These are phyloP conservation scores for Saccharomyces pastorianus DNA, from an alignment of 1,139 yeast species.

Conservation along the genomic window DNA sequence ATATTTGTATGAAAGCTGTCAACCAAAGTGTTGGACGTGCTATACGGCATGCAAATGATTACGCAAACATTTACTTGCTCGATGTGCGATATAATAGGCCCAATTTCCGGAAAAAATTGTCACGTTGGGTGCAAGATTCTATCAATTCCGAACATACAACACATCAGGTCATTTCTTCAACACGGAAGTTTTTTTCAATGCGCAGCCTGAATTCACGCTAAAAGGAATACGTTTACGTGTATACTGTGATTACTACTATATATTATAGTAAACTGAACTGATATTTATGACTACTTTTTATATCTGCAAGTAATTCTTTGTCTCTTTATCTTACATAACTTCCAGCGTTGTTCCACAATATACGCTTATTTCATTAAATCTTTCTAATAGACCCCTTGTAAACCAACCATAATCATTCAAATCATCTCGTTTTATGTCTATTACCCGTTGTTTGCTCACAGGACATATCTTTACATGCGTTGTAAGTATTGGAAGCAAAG, in stretches of 20 bases:
- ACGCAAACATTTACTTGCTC: conserved; percentile 62
- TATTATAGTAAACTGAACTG: too few species aligned
- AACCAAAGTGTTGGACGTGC: conserved; percentile 93
- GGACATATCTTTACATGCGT: conserved; percentile 33
- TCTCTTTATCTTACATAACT: background rate
- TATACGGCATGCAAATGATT: conserved; percentile 75
- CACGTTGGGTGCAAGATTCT: conserved; percentile 66
- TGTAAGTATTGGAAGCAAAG: conserved; percentile 33
- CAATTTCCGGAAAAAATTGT: conserved; percentile 53
- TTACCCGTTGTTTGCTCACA: conserved; percentile 30
- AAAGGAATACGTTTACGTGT: background rate
- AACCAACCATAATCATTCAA: conserved; percentile 31
- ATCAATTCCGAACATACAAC: conserved; percentile 19
- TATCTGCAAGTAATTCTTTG: background rate
- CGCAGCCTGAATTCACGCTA: background rate
- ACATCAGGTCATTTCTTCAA: conserved; percentile 14
- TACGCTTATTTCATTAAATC: conserved; percentile 22
- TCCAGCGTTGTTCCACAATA: conserved; percentile 24
- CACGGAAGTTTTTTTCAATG: conserved; percentile 17
- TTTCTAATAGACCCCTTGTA: conserved; percentile 25
- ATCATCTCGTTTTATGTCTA: conserved; percentile 29
- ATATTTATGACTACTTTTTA: background rate
- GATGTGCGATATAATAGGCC: conserved; percentile 52
- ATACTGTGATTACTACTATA: background rate
- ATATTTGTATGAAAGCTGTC: conserved; percentile 83